These are phyloP conservation scores for Plasmodium vivax DNA, from an alignment of 169 alveolate species.

Conservation along the genomic window DNA sequence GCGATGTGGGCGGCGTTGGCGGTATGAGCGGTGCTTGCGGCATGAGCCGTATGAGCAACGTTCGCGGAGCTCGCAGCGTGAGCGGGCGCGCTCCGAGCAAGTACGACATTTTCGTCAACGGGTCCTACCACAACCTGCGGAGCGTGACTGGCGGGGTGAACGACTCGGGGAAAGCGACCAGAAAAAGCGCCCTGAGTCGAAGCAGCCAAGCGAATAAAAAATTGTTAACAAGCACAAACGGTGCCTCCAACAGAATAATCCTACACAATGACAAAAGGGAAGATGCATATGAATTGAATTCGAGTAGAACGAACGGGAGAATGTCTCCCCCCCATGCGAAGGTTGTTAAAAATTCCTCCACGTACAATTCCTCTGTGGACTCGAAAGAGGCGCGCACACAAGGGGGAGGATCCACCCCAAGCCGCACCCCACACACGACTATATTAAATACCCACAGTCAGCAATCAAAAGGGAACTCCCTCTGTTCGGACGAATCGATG, in stretches of 20 bases:
- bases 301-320: not conserved
- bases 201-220: not conserved
- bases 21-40: not conserved
- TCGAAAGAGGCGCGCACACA: not conserved
- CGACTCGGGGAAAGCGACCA: not conserved
- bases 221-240: not conserved
- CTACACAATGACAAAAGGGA: constrained; percentile 40
- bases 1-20: not conserved
- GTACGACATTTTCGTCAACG: constrained; percentile 23
- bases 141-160: not conserved
- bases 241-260: not conserved
- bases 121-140: constrained; percentile 5
- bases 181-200: not conserved
- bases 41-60: not conserved
- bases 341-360: not conserved
- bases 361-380: constrained; percentile 10
- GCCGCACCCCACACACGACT: not conserved
- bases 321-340: not conserved
- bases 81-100: not conserved
- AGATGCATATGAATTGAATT: constrained; percentile 33
- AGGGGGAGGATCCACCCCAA: not conserved
- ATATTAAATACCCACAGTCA: constrained; percentile 1
- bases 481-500: constrained; percentile 39
- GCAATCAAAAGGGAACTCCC: constrained; percentile 2
- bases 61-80: not conserved